These are phyloP conservation scores for Aschersonia sp. DNA, from an alignment of 2,329 filamentous ascomycete genomes.

Conservation along the genomic window DNA sequence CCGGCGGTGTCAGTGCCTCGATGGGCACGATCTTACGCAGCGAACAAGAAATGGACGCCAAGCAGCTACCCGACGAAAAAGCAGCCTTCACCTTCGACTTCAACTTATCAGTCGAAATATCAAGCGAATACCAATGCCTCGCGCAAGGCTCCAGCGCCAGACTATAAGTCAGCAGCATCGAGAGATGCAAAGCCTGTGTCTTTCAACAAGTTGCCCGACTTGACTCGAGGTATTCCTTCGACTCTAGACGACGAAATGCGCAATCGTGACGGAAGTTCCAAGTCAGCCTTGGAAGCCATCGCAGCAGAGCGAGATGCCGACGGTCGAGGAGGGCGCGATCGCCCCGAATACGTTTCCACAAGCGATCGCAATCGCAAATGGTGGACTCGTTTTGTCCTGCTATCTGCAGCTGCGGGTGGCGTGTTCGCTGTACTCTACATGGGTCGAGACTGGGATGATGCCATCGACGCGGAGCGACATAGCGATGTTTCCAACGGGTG, in stretches of 20 bases:
- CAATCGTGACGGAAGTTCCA: constrained; percentile 20
- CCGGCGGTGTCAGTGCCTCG: constrained; percentile 9
- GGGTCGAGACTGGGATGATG: constrained; percentile 78
- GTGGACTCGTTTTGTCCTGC: constrained; percentile 63
- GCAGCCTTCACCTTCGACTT: constrained; percentile 1
- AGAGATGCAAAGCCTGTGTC: constrained; percentile 29
- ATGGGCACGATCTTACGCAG: constrained; percentile 15
- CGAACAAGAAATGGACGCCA: constrained; percentile 5
- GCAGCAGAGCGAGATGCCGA: constrained; percentile 19
- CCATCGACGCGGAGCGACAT: constrained; percentile 57
- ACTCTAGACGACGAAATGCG: constrained; percentile 68
- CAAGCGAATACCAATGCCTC: constrained; percentile 3
- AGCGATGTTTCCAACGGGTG: constrained; percentile 68
- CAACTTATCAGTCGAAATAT: constrained; percentile 1
- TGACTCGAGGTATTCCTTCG: constrained; percentile 89
- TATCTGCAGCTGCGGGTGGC: constrained; percentile 38
- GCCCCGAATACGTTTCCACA: constrained; percentile 78
- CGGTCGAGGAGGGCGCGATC: constrained; percentile 25
- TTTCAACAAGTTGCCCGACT: constrained; percentile 64
- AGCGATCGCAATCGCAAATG: constrained; percentile 68
- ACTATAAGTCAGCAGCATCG: constrained; percentile 6
- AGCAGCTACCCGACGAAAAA: constrained; percentile 1
- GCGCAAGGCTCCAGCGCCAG: background rate
- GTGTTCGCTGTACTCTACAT: constrained; percentile 55
- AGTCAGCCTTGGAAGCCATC: constrained; percentile 18